A percentile compares a stretch with the other conserved stretches of the same genome.
phyloP scores from a whole-genome alignment of 768 basidiomycete genomes.

The Pisolithus marmoratus region DNA sequence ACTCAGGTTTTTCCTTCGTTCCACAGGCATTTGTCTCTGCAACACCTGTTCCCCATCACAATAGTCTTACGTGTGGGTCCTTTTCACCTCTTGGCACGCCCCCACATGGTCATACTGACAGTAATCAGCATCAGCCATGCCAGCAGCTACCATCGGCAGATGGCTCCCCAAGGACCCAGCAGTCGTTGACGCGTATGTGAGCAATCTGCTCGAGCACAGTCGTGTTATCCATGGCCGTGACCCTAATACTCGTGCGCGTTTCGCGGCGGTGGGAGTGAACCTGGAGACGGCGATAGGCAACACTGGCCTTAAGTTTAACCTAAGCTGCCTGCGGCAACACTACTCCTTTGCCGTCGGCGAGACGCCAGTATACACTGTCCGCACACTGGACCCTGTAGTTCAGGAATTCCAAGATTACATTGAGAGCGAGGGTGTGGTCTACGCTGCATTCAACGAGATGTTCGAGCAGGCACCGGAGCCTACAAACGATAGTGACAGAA shows the following conservation, averaged over 20 bases:
- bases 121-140: not conserved
- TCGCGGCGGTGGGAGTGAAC: too few species aligned
- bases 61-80: too few species aligned
- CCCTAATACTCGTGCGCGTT: too few species aligned
- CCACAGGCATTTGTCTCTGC: not conserved
- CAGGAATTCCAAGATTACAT: conserved; percentile 19
- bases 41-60: not conserved
- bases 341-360: conserved; percentile 17
- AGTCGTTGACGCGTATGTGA: too few species aligned
- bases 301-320: too few species aligned
- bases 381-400: conserved; percentile 11
- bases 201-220: too few species aligned
- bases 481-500: not conserved
- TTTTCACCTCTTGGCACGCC: not conserved
- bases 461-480: not conserved
- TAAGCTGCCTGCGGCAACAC: too few species aligned
- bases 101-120: not conserved
- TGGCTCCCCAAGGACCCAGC: too few species aligned
- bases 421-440: conserved; percentile 15
- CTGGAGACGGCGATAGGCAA: too few species aligned
- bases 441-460: conserved; percentile 2
- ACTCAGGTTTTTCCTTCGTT: not conserved
- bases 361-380: not conserved
- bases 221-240: too few species aligned
- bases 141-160: too few species aligned